phyloP scores from a whole-genome alignment of 164 flowering plant genomes.

The Piper longum region DNA sequence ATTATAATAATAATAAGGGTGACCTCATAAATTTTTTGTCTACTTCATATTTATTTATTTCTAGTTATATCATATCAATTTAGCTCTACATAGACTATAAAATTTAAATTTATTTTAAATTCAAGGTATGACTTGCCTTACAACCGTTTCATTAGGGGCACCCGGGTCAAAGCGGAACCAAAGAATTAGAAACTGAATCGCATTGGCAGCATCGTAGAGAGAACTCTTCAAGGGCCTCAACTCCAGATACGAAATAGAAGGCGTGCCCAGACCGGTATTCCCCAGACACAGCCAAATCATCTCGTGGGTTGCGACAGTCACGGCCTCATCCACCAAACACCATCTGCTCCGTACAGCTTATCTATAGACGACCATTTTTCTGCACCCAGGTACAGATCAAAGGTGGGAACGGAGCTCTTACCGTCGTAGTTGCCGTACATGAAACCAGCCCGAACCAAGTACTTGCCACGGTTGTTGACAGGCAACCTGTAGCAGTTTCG shows the following conservation, averaged over 20 bases:
- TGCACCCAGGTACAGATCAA: constrained; percentile 28
- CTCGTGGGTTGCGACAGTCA: constrained; percentile 7
- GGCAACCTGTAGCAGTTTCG: constrained; percentile 4
- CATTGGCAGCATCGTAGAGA: constrained; percentile 7
- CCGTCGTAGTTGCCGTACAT: constrained; percentile 16
- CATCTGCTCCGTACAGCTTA: constrained; percentile 5
- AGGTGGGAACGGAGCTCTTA: constrained; percentile 11
- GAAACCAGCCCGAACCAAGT: constrained; percentile 5
- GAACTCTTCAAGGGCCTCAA: constrained; percentile 14
- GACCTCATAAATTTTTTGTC: too few species aligned
- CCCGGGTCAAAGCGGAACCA: constrained; percentile 15
- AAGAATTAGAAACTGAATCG: constrained; percentile 12
- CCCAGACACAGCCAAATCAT: constrained; percentile 24
- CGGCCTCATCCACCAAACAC: constrained; percentile 12
- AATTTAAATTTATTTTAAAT: too few species aligned
- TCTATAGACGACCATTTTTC: constrained; percentile 18
- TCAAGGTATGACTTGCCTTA: too few species aligned
- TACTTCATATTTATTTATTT: too few species aligned
- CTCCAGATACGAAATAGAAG: constrained; percentile 33
- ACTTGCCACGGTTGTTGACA: neutral
- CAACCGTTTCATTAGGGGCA: neutral
- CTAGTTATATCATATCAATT: too few species aligned
- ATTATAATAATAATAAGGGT: too few species aligned
- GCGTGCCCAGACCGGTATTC: constrained; percentile 21
- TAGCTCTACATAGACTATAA: too few species aligned